Evolutionary conservation across 306 rosid genomes (phyloP), one percentile per base, ranked within the genome.

Genomic region (Canavalia gladiata): DNA sequence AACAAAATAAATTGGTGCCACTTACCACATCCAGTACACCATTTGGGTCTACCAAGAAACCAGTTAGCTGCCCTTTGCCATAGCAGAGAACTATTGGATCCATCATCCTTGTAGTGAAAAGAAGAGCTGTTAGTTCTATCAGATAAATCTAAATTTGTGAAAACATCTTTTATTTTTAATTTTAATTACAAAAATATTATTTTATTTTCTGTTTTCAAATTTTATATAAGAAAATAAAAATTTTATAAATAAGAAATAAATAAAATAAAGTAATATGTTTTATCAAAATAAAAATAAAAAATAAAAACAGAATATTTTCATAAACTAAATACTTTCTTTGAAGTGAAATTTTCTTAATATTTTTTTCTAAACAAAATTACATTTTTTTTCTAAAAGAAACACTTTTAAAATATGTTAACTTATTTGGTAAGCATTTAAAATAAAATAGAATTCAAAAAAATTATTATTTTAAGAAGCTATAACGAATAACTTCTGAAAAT

Each of bases 51-150:
- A 84, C 98, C 74, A 90, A 88, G 74, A 95, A 95, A 55, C 99
- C 93, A 7, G 97, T 88, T 41, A 95, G 94, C 79, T 90, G 97
- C 4, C 99, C 98, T 86, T 93, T 95, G 29, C 98, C 99, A 77
- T 95, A 95, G 89, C 90, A 92, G 18, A 95, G 87, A 85, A 95
- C 92, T 78, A 95, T 90, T 46, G 98, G 97, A 84, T 95, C 98
- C 96, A 95, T 95, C 98, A 95, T 95, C 86, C 99, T 93, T 77
- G 12, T 46, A 78, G 76, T 39, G 60, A 37, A 78, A 63, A 76
- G 63, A 11, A 59, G 75, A 47, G 6, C 0, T 33, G n/a, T 74
- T 50, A 81, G 77, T 81, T 84, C 42, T n/a, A 29, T 72, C 57
- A 84, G 10, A 68, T 42, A 45, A 43, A 43, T 68, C 42, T 25